These are phyloP conservation scores for Suillus luteus DNA, from an alignment of 768 basidiomycete species.

Conservation along the genomic window DNA sequence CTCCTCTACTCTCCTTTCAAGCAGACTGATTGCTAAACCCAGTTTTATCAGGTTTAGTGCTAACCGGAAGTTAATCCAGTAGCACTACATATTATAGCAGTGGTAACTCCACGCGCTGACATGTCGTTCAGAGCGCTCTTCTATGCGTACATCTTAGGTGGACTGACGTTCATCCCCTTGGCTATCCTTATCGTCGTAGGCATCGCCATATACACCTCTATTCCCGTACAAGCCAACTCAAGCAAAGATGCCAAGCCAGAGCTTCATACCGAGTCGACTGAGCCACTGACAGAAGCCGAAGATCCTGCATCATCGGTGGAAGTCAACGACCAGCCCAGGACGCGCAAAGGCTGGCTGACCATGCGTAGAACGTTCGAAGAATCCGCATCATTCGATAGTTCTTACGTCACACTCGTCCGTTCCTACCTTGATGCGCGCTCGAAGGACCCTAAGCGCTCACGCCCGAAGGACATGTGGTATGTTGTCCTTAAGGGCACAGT, in stretches of 20 bases:
- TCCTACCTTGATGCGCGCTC: slow-evolving; percentile 81
- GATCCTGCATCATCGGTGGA: slow-evolving; percentile 27
- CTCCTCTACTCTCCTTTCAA: slow-evolving; percentile 1
- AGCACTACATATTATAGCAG: neutral
- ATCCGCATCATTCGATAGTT: slow-evolving; percentile 52
- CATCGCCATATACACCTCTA: slow-evolving; percentile 78
- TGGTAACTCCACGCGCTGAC: slow-evolving; percentile 8
- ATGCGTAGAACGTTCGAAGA: slow-evolving; percentile 81
- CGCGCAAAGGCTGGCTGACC: slow-evolving; percentile 82
- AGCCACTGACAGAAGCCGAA: slow-evolving; percentile 22
- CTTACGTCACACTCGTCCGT: slow-evolving; percentile 79
- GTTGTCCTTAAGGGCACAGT: slow-evolving; percentile 90
- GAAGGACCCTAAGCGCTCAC: slow-evolving; percentile 79
- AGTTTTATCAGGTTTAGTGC: neutral
- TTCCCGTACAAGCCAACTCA: slow-evolving; percentile 65
- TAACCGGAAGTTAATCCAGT: neutral
- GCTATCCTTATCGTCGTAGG: slow-evolving; percentile 58
- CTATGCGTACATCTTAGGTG: slow-evolving; percentile 88
- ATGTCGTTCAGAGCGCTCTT: slow-evolving; percentile 75
- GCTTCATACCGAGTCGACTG: slow-evolving; percentile 28
- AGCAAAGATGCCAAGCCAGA: slow-evolving; percentile 39
- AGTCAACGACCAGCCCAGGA: slow-evolving; percentile 58
- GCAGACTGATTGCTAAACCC: neutral
- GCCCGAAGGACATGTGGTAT: slow-evolving; percentile 93
- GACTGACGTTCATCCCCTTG: slow-evolving; percentile 87